phyloP scores from a whole-genome alignment of 1,139 yeast genomes.

The Taiozyma sp. region DNA sequence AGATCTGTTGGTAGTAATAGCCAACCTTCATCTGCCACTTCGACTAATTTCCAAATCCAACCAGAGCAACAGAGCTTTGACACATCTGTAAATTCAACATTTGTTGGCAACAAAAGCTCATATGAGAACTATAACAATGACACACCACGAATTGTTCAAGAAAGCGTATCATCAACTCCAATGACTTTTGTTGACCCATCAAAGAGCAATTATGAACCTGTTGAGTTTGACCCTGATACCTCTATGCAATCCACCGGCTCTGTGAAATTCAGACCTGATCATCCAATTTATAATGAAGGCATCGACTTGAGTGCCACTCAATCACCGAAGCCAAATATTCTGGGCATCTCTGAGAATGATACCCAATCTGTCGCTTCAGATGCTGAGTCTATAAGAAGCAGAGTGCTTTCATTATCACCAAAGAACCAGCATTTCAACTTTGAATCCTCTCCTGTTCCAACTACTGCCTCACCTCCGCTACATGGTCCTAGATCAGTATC shows the following conservation, averaged over 20 bases:
- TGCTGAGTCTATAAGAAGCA: conserved; percentile 16
- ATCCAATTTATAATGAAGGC: background rate
- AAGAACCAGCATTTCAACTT: conserved; percentile 10
- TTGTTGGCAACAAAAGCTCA: background rate
- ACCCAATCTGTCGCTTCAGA: conserved; percentile 4
- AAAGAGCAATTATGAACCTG: background rate
- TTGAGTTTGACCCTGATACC: background rate
- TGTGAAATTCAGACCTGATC: conserved; percentile 1
- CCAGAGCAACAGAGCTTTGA: background rate
- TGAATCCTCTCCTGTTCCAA: background rate
- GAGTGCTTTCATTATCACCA: conserved; percentile 9
- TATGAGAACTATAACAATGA: background rate
- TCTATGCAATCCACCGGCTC: background rate
- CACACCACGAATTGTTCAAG: background rate
- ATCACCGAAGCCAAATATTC: background rate
- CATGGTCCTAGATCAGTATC: background rate
- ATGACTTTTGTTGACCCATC: background rate
- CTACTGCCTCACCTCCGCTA: background rate
- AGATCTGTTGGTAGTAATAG: background rate
- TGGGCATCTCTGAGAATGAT: background rate
- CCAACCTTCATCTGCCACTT: background rate
- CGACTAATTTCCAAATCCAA: background rate
- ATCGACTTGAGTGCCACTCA: background rate
- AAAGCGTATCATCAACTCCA: background rate
- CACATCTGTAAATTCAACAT: background rate